phyloP scores from a whole-genome alignment of 2,329 filamentous ascomycete species.

The Geosmithia morbida region DNA sequence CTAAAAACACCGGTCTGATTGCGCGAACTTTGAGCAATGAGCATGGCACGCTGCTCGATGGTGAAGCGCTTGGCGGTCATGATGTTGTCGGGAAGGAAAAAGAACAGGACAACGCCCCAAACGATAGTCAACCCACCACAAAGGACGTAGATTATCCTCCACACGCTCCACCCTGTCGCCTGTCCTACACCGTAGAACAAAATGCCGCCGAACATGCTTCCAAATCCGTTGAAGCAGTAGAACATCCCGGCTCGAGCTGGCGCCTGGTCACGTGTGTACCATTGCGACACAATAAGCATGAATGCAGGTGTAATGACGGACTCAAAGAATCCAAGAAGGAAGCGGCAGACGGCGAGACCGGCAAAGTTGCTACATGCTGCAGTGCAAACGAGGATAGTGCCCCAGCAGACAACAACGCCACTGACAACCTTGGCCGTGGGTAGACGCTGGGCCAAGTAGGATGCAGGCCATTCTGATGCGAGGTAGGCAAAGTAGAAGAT shows the following conservation, averaged over 20 bases:
- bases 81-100: slow-evolving; percentile 24
- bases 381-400: slow-evolving; percentile 21
- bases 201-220: slow-evolving; percentile 22
- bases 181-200: slow-evolving; percentile 35
- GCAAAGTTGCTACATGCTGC: slow-evolving; percentile 21
- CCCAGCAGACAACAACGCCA: slow-evolving; percentile 13
- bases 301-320: slow-evolving; percentile 28
- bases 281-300: slow-evolving; percentile 23
- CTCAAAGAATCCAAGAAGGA: slow-evolving; percentile 27
- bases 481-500: slow-evolving; percentile 10
- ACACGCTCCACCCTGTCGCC: slow-evolving; percentile 22
- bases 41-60: slow-evolving; percentile 15
- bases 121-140: slow-evolving; percentile 28
- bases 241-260: slow-evolving; percentile 23
- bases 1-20: slow-evolving; percentile 23
- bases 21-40: slow-evolving; percentile 42
- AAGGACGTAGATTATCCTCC: slow-evolving; percentile 35
- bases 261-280: slow-evolving; percentile 24
- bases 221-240: slow-evolving; percentile 5
- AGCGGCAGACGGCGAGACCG: slow-evolving; percentile 22
- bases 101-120: slow-evolving; percentile 24
- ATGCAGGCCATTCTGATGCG: slow-evolving; percentile 6
- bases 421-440: slow-evolving; percentile 14
- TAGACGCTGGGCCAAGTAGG: slow-evolving; percentile 13
- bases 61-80: slow-evolving; percentile 2